Percentiles rank a stretch among this genome's conserved stretches.
Evolutionary conservation across 2,329 filamentous ascomycete species (phyloP).

Genomic region (Talaromyces sp.): DNA sequence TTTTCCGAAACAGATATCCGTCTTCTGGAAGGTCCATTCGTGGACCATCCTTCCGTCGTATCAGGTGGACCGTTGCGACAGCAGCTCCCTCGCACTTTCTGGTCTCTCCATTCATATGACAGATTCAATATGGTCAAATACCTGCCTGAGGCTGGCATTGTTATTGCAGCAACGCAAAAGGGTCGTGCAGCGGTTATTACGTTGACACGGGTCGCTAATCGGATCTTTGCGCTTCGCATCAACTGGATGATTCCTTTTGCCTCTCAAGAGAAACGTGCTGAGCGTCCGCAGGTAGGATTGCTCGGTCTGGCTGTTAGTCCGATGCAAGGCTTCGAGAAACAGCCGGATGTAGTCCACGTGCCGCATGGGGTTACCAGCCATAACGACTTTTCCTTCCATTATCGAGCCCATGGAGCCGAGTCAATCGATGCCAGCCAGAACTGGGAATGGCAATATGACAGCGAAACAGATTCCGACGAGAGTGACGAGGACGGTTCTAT

Average conservation of each 20-base stretch:
- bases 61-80: conserved; percentile 13
- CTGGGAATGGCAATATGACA: conserved; percentile 6
- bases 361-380: conserved; percentile 23
- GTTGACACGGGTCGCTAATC: conserved; percentile 42
- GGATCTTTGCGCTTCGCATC: conserved; percentile 49
- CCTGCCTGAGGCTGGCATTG: conserved; percentile 57
- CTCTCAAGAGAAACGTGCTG: conserved; percentile 45
- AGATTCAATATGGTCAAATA: conserved; percentile 58
- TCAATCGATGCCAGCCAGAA: neutral
- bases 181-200: conserved; percentile 55
- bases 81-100: neutral
- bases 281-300: conserved; percentile 46
- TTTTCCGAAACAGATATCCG: conserved; percentile 41
- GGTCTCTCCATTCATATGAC: conserved; percentile 31
- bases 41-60: conserved; percentile 30
- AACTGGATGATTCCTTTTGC: conserved; percentile 56
- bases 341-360: conserved; percentile 34
- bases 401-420: conserved; percentile 17
- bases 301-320: conserved; percentile 57
- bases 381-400: conserved; percentile 23
- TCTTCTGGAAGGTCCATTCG: conserved; percentile 34
- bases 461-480: neutral
- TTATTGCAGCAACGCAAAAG: conserved; percentile 56
- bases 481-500: conserved; percentile 6
- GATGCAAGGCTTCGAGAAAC: conserved; percentile 50